Evolutionary conservation across 768 basidiomycete genomes (phyloP).

Genomic region (Calocybe gangraenosa): DNA sequence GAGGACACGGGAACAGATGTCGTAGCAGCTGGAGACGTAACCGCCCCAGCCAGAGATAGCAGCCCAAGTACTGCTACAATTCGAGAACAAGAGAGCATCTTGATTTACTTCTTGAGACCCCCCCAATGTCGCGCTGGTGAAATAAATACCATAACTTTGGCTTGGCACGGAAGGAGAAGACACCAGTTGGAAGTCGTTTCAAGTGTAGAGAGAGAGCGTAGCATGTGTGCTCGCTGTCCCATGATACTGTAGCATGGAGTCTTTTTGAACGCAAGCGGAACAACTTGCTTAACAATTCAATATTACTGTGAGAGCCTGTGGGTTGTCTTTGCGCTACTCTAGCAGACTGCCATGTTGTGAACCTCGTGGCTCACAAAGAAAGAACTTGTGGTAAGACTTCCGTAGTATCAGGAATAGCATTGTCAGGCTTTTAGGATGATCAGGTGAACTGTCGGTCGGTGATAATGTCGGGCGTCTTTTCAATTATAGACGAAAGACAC

Average conservation of each 20-base stretch:
- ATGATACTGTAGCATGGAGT: conserved; percentile 8
- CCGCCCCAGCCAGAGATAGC: not conserved
- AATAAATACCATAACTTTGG: conserved; percentile 11
- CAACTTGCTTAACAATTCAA: conserved; percentile 1
- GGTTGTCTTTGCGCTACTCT: not conserved
- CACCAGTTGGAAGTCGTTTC: not conserved
- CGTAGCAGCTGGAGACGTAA: not conserved
- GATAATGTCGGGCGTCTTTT: not conserved
- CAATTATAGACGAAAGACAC: too few relatives aligned
- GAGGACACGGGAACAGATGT: not conserved
- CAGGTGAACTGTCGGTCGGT: conserved; percentile 9
- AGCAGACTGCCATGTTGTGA: not conserved
- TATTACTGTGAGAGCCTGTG: conserved; percentile 4
- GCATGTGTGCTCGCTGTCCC: conserved; percentile 12
- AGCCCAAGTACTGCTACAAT: conserved; percentile 2
- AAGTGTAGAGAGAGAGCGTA: conserved; percentile 6
- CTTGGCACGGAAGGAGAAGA: conserved; percentile 5
- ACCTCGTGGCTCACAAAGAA: conserved; percentile 4
- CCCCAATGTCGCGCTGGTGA: too few relatives aligned
- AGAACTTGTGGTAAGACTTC: conserved; percentile 1
- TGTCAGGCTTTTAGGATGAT: not conserved
- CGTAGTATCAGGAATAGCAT: conserved; percentile 1
- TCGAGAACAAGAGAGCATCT: conserved; percentile 1
- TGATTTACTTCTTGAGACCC: too few relatives aligned
- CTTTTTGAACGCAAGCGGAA: not conserved